Evolutionary conservation across 2,329 filamentous ascomycete genomes (phyloP).

Genomic region (Hymenoscyphus occultus): DNA sequence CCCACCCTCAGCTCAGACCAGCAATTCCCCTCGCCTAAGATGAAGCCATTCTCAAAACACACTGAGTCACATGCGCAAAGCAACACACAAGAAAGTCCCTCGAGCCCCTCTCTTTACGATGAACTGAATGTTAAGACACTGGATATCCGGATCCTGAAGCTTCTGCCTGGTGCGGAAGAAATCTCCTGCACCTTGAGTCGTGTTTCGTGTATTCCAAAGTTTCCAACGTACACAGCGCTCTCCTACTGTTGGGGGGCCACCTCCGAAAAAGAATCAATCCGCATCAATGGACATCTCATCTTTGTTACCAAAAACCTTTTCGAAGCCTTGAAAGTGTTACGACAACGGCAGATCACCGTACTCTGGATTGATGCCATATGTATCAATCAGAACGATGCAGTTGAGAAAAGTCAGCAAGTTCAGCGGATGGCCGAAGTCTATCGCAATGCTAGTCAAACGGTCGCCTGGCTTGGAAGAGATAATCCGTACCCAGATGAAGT

Average conservation of each 20-base stretch:
- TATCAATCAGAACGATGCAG: conserved; percentile 7
- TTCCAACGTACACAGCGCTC: not conserved
- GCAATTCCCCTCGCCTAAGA: no score
- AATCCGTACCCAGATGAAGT: not conserved
- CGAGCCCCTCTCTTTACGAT: not conserved
- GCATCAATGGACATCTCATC: not conserved
- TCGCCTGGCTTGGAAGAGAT: not conserved
- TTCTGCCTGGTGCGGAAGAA: not conserved
- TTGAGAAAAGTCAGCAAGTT: not conserved
- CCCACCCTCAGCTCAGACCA: no score
- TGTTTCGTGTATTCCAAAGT: not conserved
- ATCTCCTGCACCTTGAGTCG: not conserved
- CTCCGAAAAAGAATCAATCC: not conserved
- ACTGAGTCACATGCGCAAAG: not conserved
- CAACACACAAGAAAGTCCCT: not conserved
- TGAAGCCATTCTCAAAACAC: no score
- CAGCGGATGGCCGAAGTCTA: conserved; percentile 1
- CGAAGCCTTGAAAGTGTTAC: not conserved
- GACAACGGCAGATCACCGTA: not conserved
- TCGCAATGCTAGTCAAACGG: not conserved
- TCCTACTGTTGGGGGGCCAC: not conserved
- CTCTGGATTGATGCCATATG: conserved; percentile 11
- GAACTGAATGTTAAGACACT: not conserved
- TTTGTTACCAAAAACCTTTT: not conserved
- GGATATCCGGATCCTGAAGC: not conserved